Evolutionary conservation across 1,284 basidiomycete genomes (phyloP), one percentile per base, ranked within the genome.

Genomic region (Fomitopsis pinicola): DNA sequence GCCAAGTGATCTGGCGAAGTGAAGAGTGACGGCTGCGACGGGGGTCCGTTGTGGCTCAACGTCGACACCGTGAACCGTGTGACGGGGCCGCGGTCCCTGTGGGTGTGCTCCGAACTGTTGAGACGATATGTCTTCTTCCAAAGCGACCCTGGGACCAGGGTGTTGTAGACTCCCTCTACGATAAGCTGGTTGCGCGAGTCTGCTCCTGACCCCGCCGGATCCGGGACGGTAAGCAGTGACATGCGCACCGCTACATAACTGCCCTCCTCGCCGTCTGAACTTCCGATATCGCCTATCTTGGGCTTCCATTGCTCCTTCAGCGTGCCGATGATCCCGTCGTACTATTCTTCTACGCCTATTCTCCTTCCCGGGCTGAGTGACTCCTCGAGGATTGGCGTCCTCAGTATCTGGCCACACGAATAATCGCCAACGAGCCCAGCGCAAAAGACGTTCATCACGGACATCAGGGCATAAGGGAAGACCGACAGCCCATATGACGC

Each of bases 341-440:
- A 59, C 5, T 12, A 1, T 19, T 7, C 8, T 22, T 45, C 8
- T 7, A 26, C 5, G 14, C 36, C 5, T 5, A 33, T 19, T 19
- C 9, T 33, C 14, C 59, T 26, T 28, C 55, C 8, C n/a, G 44
- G 3, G 7, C 10, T 35, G 17, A 52, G 26, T 5, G 59, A 44
- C 40, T 61, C 59, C 28, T 57, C 38, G 9, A 61, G n/a, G 1
- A 61, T 61, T 5, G 45, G 59, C 14, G 59, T 61, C 53, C 59
- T 10, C 1, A 61, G 59, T 3, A 61, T 22, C 28, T 61, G 42
- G 10, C 45, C 59, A 19, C 46, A 53, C 4, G 50, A 2, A n/a
- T 55, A 61, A 9, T 48, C 44, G 10, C 55, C 59, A 2, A 61
- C 59, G 17, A 33, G 22, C 7, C 38, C 22, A 1, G 42, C 28